Evolutionary conservation across 345 rosid species (phyloP).

Genomic region (Anastatica hierochuntica): DNA sequence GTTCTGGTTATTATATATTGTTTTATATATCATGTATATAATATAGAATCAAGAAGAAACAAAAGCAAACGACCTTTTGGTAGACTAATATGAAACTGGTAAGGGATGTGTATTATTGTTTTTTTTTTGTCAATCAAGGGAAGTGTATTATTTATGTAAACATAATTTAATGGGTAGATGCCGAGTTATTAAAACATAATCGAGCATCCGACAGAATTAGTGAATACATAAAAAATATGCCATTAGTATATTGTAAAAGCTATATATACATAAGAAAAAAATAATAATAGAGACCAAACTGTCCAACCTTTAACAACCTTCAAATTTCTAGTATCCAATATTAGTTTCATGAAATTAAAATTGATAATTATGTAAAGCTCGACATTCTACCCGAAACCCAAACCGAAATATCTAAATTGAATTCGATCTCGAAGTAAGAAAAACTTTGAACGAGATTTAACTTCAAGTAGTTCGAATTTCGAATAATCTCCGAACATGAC

Average conservation of each 20-base stretch:
- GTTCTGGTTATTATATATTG: neutral
- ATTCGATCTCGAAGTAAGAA: too few species aligned
- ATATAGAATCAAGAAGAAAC: conserved; percentile 11
- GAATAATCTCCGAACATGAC: too few species aligned
- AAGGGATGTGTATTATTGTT: neutral
- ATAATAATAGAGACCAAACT: neutral
- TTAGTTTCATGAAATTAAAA: too few species aligned
- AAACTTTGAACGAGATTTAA: too few species aligned
- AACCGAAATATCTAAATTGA: too few species aligned
- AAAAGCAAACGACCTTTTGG: conserved; percentile 15
- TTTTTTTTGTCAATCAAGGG: too few species aligned
- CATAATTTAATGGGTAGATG: neutral
- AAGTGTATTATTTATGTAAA: conserved; percentile 1
- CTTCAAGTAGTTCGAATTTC: too few species aligned
- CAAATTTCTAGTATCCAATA: too few species aligned
- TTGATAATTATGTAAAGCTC: too few species aligned
- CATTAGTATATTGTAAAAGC: neutral
- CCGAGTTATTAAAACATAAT: neutral
- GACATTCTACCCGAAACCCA: too few species aligned
- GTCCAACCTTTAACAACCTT: neutral
- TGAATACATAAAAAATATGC: conserved; percentile 2
- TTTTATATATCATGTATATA: conserved; percentile 3
- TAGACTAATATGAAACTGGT: conserved; percentile 23
- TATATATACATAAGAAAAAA: neutral
- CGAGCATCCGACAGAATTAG: conserved; percentile 11